Evolutionary conservation across 2,329 filamentous ascomycete species (phyloP), one percentile per base, ranked within the genome.

Genomic region (Pestalotiopsis sp.): DNA sequence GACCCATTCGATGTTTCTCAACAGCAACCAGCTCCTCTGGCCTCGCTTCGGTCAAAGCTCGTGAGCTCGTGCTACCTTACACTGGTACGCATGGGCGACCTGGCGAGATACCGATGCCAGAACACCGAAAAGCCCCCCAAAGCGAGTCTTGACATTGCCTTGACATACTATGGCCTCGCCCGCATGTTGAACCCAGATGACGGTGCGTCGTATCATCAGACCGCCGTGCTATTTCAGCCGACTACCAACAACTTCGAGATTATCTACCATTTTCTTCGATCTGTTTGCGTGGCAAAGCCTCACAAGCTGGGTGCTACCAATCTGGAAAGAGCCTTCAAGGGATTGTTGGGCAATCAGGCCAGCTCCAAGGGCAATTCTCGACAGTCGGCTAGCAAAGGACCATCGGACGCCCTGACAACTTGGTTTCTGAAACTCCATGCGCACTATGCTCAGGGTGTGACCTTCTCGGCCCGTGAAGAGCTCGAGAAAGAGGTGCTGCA

Each of bases 361-460:
- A 76, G 72, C 70, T 77, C 71, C 68, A 79, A 69, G 73, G 72
- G 75, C 71, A 71, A 79, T 68, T 69, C 80, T 56, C 79, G 69
- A 73, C 73, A 75, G 71, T 70, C 78, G 68, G 69, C 80, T 58
- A 70, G 78, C 74, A 87, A 88, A 68, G 86, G 87, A 67, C 85
- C 87, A 1, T 85, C 87, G 52, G 88, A 90, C 72, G 89, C 90
- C 45, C 86, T 97, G 68, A 84, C 91, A 61, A 88, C 90, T 65
- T 96, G 94, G 91, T 97, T 98, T 75, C 88, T 95, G 69, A 91
- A 92, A 73, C 87, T 98, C 58, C 95, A 98, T 77, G 93, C 93
- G 62, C 90, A 92, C 76, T 95, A 93, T 79, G 95, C 92, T 80
- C 91, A 91, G 70, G 94, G 93, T 39, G 86, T 91, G 69, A 86